A percentile compares a stretch with the other conserved stretches of the same genome.
These are phyloP conservation scores for Cryphonectria naterciae DNA, from an alignment of 2,329 filamentous ascomycete genomes.

Conservation along the genomic window DNA sequence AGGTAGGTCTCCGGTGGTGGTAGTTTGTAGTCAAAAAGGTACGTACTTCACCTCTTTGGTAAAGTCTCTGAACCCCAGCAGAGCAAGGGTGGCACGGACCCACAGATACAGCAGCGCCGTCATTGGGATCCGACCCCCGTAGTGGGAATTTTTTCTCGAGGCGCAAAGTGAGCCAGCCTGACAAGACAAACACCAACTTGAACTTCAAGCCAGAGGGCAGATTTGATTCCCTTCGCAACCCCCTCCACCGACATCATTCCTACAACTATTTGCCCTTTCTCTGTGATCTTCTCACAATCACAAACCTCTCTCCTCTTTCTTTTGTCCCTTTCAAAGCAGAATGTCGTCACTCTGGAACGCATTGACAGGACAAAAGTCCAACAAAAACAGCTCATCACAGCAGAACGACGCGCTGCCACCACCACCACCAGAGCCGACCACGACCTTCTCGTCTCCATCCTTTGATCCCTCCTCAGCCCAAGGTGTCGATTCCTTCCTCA, in stretches of 20 bases:
- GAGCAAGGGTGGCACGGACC: conserved; percentile 25
- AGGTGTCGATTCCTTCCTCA: conserved; percentile 87
- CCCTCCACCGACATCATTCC: conserved; percentile 7
- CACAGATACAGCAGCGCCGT: conserved; percentile 21
- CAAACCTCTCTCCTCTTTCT: conserved; percentile 10
- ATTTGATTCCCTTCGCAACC: conserved; percentile 3
- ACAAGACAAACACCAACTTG: conserved; percentile 16
- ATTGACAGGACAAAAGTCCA: conserved; percentile 62
- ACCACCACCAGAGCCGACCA: conserved; percentile 51
- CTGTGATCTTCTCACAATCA: conserved; percentile 2
- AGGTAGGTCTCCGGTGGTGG: neutral
- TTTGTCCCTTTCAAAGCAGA: conserved; percentile 31
- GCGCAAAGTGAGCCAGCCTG: conserved; percentile 12
- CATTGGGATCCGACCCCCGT: conserved; percentile 19
- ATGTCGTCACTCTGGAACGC: conserved; percentile 67
- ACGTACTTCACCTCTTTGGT: conserved; percentile 16
- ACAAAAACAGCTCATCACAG: conserved; percentile 41
- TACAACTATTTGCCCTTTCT: neutral
- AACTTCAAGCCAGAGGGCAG: conserved; percentile 13
- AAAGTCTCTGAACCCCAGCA: conserved; percentile 1
- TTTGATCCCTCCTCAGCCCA: conserved; percentile 76
- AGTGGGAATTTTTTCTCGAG: conserved; percentile 29
- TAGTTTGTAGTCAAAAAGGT: conserved; percentile 10
- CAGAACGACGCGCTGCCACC: conserved; percentile 49
- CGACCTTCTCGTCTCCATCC: conserved; percentile 56